These are phyloP conservation scores for Sindora glabra DNA, from an alignment of 306 rosid species.

Conservation along the genomic window DNA sequence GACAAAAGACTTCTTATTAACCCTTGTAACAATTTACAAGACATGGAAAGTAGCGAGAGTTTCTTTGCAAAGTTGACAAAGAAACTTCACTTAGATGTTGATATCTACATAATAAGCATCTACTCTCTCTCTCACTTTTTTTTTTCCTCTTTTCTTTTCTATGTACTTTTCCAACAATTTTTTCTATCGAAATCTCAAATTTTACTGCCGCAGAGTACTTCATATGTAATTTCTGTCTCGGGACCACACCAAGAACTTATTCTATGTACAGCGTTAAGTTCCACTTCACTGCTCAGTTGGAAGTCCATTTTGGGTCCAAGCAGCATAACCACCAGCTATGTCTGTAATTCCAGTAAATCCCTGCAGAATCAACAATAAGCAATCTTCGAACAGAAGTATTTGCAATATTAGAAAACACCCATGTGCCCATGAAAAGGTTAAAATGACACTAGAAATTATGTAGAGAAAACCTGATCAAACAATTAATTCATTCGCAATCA, in stretches of 20 bases:
- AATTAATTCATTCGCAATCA: no score
- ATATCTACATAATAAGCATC: not conserved
- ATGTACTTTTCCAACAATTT: not conserved
- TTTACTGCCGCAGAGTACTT: not conserved
- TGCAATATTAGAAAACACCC: not conserved
- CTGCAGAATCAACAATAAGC: conserved; percentile 19
- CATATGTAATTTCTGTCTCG: not conserved
- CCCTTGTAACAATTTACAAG: no score
- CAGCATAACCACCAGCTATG: conserved; percentile 83
- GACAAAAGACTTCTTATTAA: no score
- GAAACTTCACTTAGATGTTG: not conserved
- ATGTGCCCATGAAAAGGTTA: not conserved
- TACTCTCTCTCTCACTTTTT: no score
- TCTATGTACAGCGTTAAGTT: conserved; percentile 18
- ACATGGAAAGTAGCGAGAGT: no score
- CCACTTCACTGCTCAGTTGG: conserved; percentile 50
- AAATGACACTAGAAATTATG: no score
- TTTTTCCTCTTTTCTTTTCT: not conserved
- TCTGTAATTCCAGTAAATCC: conserved; percentile 73
- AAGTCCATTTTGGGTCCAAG: conserved; percentile 74
- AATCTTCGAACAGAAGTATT: conserved; percentile 3
- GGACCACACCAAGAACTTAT: conserved; percentile 8
- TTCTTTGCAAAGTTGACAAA: not conserved
- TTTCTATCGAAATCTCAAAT: not conserved
- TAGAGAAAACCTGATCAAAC: no score